Percentiles rank a stretch among this genome's conserved stretches.
phyloP scores from a whole-genome alignment of 495 filamentous ascomycete genomes.

The Neurospora hispaniola region DNA sequence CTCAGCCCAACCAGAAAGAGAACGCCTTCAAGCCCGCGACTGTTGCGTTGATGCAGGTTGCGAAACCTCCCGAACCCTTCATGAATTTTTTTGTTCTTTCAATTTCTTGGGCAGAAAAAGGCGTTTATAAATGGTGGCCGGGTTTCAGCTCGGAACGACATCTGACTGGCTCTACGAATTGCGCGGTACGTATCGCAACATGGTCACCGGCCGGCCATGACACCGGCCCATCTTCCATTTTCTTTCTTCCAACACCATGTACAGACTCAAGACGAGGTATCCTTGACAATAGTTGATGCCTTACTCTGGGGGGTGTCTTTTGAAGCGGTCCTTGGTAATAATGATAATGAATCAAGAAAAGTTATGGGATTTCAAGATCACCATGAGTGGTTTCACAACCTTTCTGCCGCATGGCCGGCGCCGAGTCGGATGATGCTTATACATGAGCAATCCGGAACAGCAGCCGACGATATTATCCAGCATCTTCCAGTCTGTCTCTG shows the following conservation, averaged over 20 bases:
- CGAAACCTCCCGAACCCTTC: conserved; percentile 3
- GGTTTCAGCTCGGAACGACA: conserved; percentile 2
- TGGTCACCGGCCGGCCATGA: neutral
- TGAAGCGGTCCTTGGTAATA: neutral
- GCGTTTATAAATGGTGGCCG: conserved; percentile 7
- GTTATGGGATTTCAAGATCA: neutral
- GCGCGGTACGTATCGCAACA: neutral
- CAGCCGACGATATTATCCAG: neutral
- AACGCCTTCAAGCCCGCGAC: conserved; percentile 3
- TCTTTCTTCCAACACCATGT: neutral
- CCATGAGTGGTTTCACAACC: neutral
- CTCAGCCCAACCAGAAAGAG: conserved; percentile 21
- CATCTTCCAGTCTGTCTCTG: neutral
- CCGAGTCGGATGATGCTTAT: neutral
- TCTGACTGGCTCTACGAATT: conserved; percentile 2
- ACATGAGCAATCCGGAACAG: neutral
- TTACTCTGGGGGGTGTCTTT: neutral
- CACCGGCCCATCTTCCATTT: neutral
- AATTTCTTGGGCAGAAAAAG: conserved; percentile 16
- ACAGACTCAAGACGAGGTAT: neutral
- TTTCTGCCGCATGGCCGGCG: neutral
- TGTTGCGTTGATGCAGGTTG: conserved; percentile 8
- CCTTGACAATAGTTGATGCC: neutral
- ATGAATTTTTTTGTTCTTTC: neutral
- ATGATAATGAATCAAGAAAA: neutral